phyloP scores from a whole-genome alignment of 2,329 filamentous ascomycete genomes.

The Dothistroma pini region DNA sequence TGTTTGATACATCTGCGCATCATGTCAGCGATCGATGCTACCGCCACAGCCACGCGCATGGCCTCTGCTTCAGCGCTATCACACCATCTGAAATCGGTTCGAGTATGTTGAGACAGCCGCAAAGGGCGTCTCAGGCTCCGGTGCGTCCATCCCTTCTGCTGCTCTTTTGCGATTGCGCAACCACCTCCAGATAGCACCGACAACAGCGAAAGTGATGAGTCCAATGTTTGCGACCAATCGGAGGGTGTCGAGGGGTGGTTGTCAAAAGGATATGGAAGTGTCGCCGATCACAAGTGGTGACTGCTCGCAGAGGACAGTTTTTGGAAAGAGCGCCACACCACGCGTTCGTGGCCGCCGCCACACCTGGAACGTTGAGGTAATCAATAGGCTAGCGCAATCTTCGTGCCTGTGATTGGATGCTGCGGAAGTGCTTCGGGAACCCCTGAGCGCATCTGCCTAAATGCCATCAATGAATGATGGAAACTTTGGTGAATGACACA shows the following conservation, averaged over 20 bases:
- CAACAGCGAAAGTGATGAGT: conserved; percentile 3
- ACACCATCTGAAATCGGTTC: conserved; percentile 66
- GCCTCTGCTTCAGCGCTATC: conserved; percentile 26
- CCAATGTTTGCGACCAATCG: neutral
- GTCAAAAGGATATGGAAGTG: neutral
- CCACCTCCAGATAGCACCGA: conserved; percentile 3
- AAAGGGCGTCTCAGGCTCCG: conserved; percentile 90
- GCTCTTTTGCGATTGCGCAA: neutral
- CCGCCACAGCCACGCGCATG: neutral
- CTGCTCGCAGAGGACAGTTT: neutral
- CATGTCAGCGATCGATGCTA: neutral
- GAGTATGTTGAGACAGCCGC: conserved; percentile 85
- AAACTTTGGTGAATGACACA: neutral
- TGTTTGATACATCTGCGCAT: conserved; percentile 77
- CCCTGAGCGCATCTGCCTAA: neutral
- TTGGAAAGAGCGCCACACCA: neutral
- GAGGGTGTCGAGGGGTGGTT: neutral
- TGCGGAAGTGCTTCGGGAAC: neutral
- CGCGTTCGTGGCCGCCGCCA: neutral
- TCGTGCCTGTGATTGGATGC: neutral
- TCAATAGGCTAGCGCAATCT: neutral
- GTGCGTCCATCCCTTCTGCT: conserved; percentile 66
- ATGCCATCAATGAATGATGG: neutral
- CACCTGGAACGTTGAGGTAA: neutral
- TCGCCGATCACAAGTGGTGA: neutral